Conservation (phyloP, 371 early-diverging fungal genomes). For the Rhizopus delemar region DNA sequence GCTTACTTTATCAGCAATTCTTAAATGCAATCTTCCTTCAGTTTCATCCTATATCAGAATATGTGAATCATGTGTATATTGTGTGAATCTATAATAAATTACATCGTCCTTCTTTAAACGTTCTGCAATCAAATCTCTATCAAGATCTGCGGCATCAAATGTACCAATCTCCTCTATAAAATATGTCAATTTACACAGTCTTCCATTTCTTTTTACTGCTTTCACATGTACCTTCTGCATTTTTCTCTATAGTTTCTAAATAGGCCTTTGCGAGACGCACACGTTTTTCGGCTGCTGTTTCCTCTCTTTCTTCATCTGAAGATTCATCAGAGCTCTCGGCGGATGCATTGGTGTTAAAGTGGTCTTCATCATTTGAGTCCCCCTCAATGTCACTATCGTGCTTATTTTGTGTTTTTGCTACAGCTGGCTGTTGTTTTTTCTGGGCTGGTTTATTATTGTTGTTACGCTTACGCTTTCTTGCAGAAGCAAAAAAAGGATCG, state of each 20-base stretch:
- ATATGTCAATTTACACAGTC: not conserved
- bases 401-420: conserved; percentile 6
- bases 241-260: conserved; percentile 72
- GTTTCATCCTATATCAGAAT: conserved; percentile 46
- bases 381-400: conserved; percentile 33
- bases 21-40: conserved; percentile 54
- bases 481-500: conserved; percentile 41
- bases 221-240: conserved; percentile 53
- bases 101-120: conserved; percentile 84
- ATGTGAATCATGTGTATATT: not conserved
- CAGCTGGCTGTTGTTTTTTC: conserved; percentile 4
- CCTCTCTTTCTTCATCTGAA: conserved; percentile 64
- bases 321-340: conserved; percentile 65
- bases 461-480: conserved; percentile 40
- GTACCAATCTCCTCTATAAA: conserved; percentile 62
- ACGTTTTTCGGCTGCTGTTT: conserved; percentile 91
- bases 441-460: conserved; percentile 4
- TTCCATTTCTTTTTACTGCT: not conserved
- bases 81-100: conserved; percentile 4
- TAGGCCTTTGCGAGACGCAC: conserved; percentile 91
- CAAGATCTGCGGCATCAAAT: conserved; percentile 91
- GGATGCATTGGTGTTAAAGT: conserved; percentile 47
- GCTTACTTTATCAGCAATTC: conserved; percentile 53
- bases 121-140: conserved; percentile 89
- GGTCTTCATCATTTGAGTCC: conserved; percentile 51